Evolutionary conservation across 495 filamentous ascomycete species (phyloP).

Genomic region (Hypoxylon intermedium): DNA sequence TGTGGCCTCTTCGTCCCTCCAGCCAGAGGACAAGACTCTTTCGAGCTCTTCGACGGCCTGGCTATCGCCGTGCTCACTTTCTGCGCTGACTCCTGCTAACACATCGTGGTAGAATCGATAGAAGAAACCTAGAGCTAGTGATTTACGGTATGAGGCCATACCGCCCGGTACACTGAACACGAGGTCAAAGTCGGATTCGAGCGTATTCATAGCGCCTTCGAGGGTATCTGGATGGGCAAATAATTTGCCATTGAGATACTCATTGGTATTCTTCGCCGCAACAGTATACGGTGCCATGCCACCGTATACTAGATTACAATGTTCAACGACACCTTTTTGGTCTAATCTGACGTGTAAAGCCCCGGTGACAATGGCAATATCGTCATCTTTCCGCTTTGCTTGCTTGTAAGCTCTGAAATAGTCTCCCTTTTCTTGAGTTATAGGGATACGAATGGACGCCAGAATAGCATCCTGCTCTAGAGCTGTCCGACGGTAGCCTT

Average conservation of each 20-base stretch:
- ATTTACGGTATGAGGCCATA: constrained; percentile 95
- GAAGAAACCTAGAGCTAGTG: constrained; percentile 86
- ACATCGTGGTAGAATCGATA: constrained; percentile 84
- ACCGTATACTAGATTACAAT: constrained; percentile 81
- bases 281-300: constrained; percentile 90
- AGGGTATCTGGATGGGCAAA: constrained; percentile 81
- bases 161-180: constrained; percentile 88
- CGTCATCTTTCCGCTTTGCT: constrained; percentile 93
- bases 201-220: constrained; percentile 83
- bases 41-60: constrained; percentile 72
- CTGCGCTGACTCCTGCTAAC: constrained; percentile 53
- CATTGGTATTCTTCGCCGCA: constrained; percentile 76
- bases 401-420: constrained; percentile 88
- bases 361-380: constrained; percentile 94
- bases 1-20: constrained; percentile 65
- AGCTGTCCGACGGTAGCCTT: constrained; percentile 85
- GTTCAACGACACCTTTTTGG: constrained; percentile 68
- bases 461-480: constrained; percentile 84
- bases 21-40: constrained; percentile 66
- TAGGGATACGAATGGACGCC: constrained; percentile 81
- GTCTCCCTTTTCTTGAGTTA: constrained; percentile 70
- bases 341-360: constrained; percentile 75
- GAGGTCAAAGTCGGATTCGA: constrained; percentile 87
- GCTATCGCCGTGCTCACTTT: constrained; percentile 56
- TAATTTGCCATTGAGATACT: constrained; percentile 75